These are phyloP conservation scores for Pecoramyces ruminantium DNA, from an alignment of 192 early-diverging fungal genomes.

Conservation along the genomic window DNA sequence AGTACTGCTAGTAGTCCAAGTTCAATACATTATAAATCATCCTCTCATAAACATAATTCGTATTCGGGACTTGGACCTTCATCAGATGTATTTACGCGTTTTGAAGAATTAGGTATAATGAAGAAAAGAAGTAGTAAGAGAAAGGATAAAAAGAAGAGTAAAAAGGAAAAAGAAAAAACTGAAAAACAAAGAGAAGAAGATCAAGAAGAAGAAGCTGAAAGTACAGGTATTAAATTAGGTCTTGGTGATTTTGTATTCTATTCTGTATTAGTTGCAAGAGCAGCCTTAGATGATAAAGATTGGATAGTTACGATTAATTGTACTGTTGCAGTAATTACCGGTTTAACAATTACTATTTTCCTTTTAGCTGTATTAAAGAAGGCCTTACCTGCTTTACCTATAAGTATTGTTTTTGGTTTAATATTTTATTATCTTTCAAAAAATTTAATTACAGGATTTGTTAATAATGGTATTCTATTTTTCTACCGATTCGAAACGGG, in stretches of 20 bases:
- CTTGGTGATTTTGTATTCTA: slow-evolving; percentile 87
- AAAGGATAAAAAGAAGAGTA: too few species aligned
- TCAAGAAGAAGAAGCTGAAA: slow-evolving; percentile 35
- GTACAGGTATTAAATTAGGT: slow-evolving; percentile 65
- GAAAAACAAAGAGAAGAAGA: slow-evolving; percentile 14
- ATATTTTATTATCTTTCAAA: slow-evolving; percentile 56
- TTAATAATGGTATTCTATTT: not conserved
- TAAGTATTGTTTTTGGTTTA: slow-evolving; percentile 72
- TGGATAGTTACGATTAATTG: slow-evolving; percentile 67
- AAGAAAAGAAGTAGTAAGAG: too few species aligned
- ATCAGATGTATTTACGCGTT: too few species aligned
- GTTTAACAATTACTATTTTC: slow-evolving; percentile 75
- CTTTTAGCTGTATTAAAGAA: slow-evolving; percentile 63
- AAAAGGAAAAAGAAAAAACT: slow-evolving; percentile 8
- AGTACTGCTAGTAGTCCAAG: too few species aligned
- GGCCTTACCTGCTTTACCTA: slow-evolving; percentile 70
- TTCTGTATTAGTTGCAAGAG: slow-evolving; percentile 56
- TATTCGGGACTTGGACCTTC: too few species aligned
- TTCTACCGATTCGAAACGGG: not conserved
- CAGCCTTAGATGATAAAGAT: slow-evolving; percentile 45
- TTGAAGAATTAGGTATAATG: too few species aligned
- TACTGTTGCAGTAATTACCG: slow-evolving; percentile 63
- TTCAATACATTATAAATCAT: too few species aligned
- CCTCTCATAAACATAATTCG: too few species aligned
- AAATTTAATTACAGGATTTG: not conserved